Base-by-base conservation (phyloP, 2,329 filamentous ascomycete species). In the Penicillium sp. region DNA sequence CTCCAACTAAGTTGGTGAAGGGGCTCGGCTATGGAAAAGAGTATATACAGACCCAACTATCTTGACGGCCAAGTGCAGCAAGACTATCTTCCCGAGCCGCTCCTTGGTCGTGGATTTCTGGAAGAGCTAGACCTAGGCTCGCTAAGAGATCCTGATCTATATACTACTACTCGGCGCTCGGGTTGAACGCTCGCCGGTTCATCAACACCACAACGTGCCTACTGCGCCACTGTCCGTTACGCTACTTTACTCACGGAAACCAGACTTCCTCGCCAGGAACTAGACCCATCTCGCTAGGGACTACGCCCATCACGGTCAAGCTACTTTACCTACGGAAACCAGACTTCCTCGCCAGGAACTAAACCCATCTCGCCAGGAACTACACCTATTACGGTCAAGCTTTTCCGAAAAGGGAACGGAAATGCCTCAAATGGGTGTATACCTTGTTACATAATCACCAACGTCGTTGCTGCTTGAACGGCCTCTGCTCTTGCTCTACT, bases 31-130 rank as follows among this genome's bases (percentile, higher is more conserved):
- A 89, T 62, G 90, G 90, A 0, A 84, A 82, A 40, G 87, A 89
- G 65, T 98, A 98, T 69, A 69, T 97, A 98, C 63, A 95, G 95
- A 57, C 93, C 93, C 0, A 87, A 95, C 57, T 98, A 91, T 62
- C 71, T 79, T 41, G 82, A 90, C 50, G 93, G 93, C 0, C 80
- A 74, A 57, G 91, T 97, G 0, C 78, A 75, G 53, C 93, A 98
- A 71, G 86, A 90, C 20, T 98, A 97, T 68, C 69, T 98, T n/a
- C 93, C 93, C 0, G 84, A 88, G 9, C 79, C 79, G 45, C 68
- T 98, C 6, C 66, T 74, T 28, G 89, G 84, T 0, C 77, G 86
- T 39, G 74, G 61, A 16, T 97, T 97, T 62, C 68, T 97, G 29
- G 89, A 94, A 61, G 82, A 89, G 4, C 72, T 76, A 34, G 86